Percentiles rank a stretch among this genome's conserved stretches.
phyloP scores from a whole-genome alignment of 805 yeast genomes.

The Starmerella davenportii region DNA sequence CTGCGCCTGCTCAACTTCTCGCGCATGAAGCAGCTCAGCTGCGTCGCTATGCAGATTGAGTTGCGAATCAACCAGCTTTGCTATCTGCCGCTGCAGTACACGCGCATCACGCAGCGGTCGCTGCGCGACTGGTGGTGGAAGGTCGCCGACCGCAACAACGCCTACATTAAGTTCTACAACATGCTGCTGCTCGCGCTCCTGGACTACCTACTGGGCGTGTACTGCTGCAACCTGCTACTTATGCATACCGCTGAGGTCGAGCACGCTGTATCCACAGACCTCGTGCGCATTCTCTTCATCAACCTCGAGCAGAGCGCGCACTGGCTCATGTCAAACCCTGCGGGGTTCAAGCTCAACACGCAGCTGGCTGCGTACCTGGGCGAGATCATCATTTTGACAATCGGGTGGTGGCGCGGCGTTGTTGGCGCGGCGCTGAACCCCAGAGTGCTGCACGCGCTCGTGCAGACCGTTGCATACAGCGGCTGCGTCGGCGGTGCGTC shows the following conservation, averaged over 20 bases:
- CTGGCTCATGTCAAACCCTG: conserved; percentile 80
- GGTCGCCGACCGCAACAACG: conserved; percentile 28
- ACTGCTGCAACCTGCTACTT: conserved; percentile 32
- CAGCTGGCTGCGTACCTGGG: conserved; percentile 77
- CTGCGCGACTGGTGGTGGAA: conserved; percentile 23
- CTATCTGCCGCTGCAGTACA: conserved; percentile 63
- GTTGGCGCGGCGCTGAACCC: conserved; percentile 4
- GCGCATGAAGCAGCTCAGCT: conserved; percentile 16
- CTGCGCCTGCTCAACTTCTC: neutral
- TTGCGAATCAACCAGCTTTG: conserved; percentile 57
- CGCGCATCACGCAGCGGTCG: conserved; percentile 31
- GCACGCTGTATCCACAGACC: conserved; percentile 19
- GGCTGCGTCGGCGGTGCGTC: conserved; percentile 44
- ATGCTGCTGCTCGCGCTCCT: conserved; percentile 74
- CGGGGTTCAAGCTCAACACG: conserved; percentile 78
- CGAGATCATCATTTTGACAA: conserved; percentile 70
- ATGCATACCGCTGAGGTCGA: conserved; percentile 15
- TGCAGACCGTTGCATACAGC: conserved; percentile 18
- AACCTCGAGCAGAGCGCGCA: conserved; percentile 33
- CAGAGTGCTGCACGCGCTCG: neutral
- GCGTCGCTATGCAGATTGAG: conserved; percentile 67
- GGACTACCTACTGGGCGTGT: conserved; percentile 59
- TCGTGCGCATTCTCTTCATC: conserved; percentile 27
- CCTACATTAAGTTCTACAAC: conserved; percentile 53
- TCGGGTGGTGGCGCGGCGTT: conserved; percentile 41